These are phyloP conservation scores for Populus pruinosa DNA, from an alignment of 345 rosid genomes.

Conservation along the genomic window DNA sequence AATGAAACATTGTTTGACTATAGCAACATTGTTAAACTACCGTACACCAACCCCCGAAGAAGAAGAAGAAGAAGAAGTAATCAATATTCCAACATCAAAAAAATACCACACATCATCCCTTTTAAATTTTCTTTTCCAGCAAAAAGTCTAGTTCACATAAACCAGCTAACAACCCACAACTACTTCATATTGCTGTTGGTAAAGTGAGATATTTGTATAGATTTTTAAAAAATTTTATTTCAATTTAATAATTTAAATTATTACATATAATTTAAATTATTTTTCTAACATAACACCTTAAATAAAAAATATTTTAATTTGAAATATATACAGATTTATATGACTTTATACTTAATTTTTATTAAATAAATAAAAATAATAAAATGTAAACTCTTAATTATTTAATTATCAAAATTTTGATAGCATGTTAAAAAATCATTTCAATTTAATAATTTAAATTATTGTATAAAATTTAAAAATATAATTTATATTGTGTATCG, in stretches of 20 bases:
- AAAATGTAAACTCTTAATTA: too few species aligned
- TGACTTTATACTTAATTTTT: too few species aligned
- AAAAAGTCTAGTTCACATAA: not conserved
- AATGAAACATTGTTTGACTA: not conserved
- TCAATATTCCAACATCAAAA: not conserved
- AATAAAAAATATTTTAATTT: rapidly evolving
- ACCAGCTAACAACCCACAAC: not conserved
- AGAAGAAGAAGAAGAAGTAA: not conserved
- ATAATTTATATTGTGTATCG: too few species aligned
- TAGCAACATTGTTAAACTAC: not conserved
- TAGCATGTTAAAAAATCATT: rapidly evolving
- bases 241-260: too few species aligned
- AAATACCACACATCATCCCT: not conserved
- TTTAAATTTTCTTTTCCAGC: not conserved
- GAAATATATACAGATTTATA: rapidly evolving
- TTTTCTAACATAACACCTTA: rapidly evolving
- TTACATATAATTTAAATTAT: too few species aligned
- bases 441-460: rapidly evolving
- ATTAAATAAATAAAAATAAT: too few species aligned
- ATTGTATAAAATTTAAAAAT: rapidly evolving
- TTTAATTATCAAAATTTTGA: rapidly evolving
- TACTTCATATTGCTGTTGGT: not conserved
- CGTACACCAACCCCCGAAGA: not conserved
- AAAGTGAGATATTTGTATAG: not conserved
- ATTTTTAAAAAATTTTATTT: too few species aligned